These are phyloP conservation scores for Ceratocystis harringtonii DNA, from an alignment of 2,329 filamentous ascomycete species.

Conservation along the genomic window DNA sequence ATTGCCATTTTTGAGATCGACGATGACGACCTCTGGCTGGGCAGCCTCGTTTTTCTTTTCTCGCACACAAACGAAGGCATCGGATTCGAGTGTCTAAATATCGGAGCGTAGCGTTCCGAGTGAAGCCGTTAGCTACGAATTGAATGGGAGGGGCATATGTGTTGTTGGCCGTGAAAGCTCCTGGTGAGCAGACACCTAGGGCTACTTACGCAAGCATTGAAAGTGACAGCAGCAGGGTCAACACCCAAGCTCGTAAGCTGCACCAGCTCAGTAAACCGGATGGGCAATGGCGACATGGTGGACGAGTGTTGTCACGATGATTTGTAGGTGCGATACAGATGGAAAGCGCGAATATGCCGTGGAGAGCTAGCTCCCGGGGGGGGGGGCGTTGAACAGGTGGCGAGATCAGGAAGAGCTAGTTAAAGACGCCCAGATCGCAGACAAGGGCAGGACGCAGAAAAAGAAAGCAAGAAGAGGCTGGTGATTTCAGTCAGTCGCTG, in stretches of 20 bases:
- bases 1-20: conserved; percentile 96
- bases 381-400: conserved; percentile 11
- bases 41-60: conserved; percentile 78
- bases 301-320: background rate
- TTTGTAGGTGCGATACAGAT: background rate
- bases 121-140: conserved; percentile 2
- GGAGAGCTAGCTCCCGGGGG: conserved; percentile 17
- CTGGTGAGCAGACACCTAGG: background rate
- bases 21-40: conserved; percentile 86
- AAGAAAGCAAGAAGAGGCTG: background rate
- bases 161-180: background rate
- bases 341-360: conserved; percentile 2
- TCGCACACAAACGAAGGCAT: conserved; percentile 88
- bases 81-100: conserved; percentile 84
- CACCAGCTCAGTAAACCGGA: conserved; percentile 85
- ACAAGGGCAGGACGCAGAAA: background rate
- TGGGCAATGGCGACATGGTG: conserved; percentile 57
- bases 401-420: conserved; percentile 13
- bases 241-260: conserved; percentile 42
- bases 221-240: conserved; percentile 46
- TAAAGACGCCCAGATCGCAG: conserved; percentile 12
- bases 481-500: background rate
- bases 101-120: background rate
- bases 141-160: background rate
- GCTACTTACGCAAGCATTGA: conserved; percentile 59